phyloP scores from a whole-genome alignment of 345 rosid species.

The Limnanthes douglasii region DNA sequence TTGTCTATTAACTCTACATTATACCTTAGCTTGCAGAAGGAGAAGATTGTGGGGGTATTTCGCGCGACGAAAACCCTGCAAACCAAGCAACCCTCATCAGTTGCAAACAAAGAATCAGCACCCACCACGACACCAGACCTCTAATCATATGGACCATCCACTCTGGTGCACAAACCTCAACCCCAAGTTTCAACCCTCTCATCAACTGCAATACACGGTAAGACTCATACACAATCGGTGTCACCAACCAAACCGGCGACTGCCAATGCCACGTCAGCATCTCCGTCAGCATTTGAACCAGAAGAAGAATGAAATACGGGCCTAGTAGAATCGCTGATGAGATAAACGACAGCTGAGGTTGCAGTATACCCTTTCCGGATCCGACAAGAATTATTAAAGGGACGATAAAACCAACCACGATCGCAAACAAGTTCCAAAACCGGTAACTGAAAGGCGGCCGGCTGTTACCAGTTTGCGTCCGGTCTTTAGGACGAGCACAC shows the following conservation, averaged over 20 bases:
- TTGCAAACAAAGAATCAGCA: constrained; percentile 73
- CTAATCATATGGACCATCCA: constrained; percentile 73
- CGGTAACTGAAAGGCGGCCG: constrained; percentile 67
- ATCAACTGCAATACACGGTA: constrained; percentile 73
- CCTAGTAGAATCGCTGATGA: constrained; percentile 53
- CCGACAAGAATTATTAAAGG: constrained; percentile 42
- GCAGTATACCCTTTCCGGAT: constrained; percentile 53
- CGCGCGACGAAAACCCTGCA: constrained; percentile 67
- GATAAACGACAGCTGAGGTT: constrained; percentile 50
- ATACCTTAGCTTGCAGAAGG: too few relatives aligned
- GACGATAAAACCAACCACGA: constrained; percentile 37
- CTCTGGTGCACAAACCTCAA: constrained; percentile 54
- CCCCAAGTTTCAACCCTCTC: constrained; percentile 74
- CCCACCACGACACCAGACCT: constrained; percentile 92
- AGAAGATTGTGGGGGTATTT: too few relatives aligned
- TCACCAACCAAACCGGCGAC: constrained; percentile 87
- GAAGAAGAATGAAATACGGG: constrained; percentile 71
- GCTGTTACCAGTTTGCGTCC: constrained; percentile 23
- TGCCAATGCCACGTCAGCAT: constrained; percentile 87
- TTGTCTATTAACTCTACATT: too few relatives aligned
- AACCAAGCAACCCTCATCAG: constrained; percentile 98
- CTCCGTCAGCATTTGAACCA: constrained; percentile 75
- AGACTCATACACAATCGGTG: constrained; percentile 78
- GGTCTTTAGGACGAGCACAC: constrained; percentile 40
- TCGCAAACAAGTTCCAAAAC: constrained; percentile 66